A percentile compares a stretch with the other conserved stretches of the same genome.
These are phyloP conservation scores for Dictyostelium capitatum DNA, from an alignment of 78 protist genomes.

Conservation along the genomic window DNA sequence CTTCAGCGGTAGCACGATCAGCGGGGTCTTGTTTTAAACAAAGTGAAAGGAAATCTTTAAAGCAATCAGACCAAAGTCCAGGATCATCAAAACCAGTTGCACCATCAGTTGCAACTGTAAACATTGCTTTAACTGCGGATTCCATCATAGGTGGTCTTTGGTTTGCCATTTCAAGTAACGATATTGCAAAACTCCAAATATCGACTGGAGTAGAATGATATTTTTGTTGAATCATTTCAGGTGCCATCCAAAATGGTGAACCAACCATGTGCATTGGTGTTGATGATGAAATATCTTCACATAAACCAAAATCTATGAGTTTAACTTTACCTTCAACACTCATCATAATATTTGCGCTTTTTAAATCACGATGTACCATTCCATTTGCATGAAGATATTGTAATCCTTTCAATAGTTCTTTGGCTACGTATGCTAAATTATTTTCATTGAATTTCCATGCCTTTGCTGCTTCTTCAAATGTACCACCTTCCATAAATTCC, in stretches of 20 bases:
- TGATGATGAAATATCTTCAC: constrained; percentile 38
- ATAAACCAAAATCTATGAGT: constrained; percentile 81
- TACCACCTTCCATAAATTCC: constrained; percentile 88
- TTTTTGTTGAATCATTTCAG: constrained; percentile 81
- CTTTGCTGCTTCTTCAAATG: constrained; percentile 79
- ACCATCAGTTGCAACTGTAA: constrained; percentile 73
- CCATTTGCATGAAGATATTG: constrained; percentile 75
- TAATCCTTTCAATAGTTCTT: constrained; percentile 70
- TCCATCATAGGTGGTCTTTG: constrained; percentile 84
- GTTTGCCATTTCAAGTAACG: constrained; percentile 74
- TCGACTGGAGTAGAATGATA: constrained; percentile 65
- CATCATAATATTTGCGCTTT: constrained; percentile 83
- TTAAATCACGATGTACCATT: constrained; percentile 81
- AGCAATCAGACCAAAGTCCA: constrained; percentile 64
- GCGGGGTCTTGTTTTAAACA: constrained; percentile 68
- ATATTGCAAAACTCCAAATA: constrained; percentile 84
- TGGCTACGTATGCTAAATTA: constrained; percentile 80
- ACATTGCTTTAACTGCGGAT: constrained; percentile 82
- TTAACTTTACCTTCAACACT: constrained; percentile 79
- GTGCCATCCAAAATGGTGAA: constrained; percentile 88
- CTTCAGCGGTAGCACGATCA: constrained; percentile 77
- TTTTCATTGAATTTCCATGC: constrained; percentile 80
- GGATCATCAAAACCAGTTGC: constrained; percentile 75
- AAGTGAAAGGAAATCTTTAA: constrained; percentile 67
- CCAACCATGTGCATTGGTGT: constrained; percentile 84